A percentile compares a stretch with the other conserved stretches of the same genome.
Conservation (phyloP, 2,329 filamentous ascomycete species). For the Calonectria pseudoturangicola region DNA sequence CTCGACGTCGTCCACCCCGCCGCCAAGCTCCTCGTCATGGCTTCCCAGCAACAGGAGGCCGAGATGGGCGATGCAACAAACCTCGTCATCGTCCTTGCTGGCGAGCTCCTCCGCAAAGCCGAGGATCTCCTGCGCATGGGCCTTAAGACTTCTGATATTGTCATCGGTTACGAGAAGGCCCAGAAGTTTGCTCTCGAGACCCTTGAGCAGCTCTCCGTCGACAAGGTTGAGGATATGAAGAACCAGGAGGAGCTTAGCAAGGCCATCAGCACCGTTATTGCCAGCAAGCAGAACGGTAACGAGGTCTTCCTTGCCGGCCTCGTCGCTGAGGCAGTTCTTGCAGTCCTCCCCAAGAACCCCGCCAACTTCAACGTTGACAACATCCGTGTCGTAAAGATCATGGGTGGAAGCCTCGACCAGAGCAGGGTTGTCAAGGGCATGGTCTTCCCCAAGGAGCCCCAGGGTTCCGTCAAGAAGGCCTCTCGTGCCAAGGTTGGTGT, state of each 20-base stretch:
- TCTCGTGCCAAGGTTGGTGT: constrained; percentile 96
- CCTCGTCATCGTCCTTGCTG: constrained; percentile 95
- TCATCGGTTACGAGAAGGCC: constrained; percentile 95
- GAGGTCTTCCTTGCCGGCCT: constrained; percentile 91
- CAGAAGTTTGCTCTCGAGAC: constrained; percentile 90
- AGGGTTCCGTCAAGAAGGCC: constrained; percentile 93
- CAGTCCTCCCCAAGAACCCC: constrained; percentile 96
- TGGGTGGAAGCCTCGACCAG: constrained; percentile 96
- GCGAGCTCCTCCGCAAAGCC: constrained; percentile 96
- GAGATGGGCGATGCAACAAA: constrained; percentile 99
- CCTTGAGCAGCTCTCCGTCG: constrained; percentile 91
- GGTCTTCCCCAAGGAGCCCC: constrained; percentile 98
- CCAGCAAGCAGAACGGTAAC: constrained; percentile 95
- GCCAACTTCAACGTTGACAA: constrained; percentile 99
- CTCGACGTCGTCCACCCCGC: constrained; percentile 98
- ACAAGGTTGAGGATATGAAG: constrained; percentile 90
- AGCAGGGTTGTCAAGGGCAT: constrained; percentile 97
- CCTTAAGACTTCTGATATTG: constrained; percentile 98
- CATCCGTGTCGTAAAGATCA: constrained; percentile 99
- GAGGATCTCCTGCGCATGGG: constrained; percentile 98
- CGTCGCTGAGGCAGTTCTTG: constrained; percentile 89
- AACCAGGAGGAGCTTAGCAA: constrained; percentile 91
- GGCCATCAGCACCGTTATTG: constrained; percentile 95
- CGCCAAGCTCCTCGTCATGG: constrained; percentile 98
- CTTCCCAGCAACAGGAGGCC: constrained; percentile 97